Base-by-base conservation (phyloP, 139 green algal genomes). In the Closterium sp. region DNA sequence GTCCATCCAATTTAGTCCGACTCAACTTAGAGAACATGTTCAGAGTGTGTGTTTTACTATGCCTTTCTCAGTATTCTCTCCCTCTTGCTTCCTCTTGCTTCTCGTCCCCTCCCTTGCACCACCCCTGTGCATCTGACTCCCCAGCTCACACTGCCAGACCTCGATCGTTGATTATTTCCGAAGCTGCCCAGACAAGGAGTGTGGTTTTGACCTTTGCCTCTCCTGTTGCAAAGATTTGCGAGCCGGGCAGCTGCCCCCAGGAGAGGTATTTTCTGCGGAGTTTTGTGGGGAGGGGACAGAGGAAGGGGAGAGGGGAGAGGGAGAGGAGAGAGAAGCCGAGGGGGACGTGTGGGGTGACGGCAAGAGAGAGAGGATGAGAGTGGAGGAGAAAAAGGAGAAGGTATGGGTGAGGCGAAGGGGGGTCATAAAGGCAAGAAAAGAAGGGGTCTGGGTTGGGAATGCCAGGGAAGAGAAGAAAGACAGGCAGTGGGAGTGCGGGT, bases 131-230 rank as follows among this genome's bases (percentile, higher is more conserved):
- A n/a, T n/a, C n/a, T n/a, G n/a, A n/a, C n/a, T n/a, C n/a, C n/a
- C 23, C 91, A 94, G 91, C 88, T 36, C 93, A n/a, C 93, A 94
- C 36, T 94, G 91, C 91, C 69, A 33, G 32, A 92, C 91, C 3
- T 85, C 91, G 32, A 90, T 94, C 12, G 89, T 94, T 34, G 91
- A 94, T 83, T 35, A 90, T 25, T 38, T 87, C 64, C 34, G 91
- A 7, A 85, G 31, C 25, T 94, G 91, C 81, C 25, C 66, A 9
- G 35, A 84, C 38, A 28, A 33, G 34, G 25, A 92, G 3, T 93
- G 88, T 55, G 87, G 9, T 25, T 94, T 91, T 9, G 91, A 94
- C 83, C 34, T 94, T 23, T 94, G 91, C 84, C 55, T 94, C 35
- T 69, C 64, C 85, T 93, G 90, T 28, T 93, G 90, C 85, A 34